A percentile compares a stretch with the other conserved stretches of the same genome.
phyloP scores from a whole-genome alignment of 1,284 basidiomycete genomes.

The Omphalotus olearius region DNA sequence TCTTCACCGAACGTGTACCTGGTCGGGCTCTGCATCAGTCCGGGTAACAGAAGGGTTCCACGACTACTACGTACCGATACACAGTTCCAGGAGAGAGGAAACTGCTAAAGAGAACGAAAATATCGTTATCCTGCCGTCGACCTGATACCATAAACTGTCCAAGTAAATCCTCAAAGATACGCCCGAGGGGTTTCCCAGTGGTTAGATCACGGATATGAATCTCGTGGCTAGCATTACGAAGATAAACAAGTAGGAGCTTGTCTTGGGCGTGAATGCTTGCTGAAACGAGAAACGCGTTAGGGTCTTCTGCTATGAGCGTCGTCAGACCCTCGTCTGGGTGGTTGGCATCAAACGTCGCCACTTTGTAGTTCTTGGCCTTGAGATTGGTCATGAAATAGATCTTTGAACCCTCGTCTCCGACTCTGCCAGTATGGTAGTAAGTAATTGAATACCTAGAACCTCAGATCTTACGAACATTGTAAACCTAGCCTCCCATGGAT shows the following conservation, averaged over 20 bases:
- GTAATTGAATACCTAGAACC: background rate
- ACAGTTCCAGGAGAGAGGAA: conserved; percentile 2
- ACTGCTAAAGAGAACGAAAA: conserved; percentile 1
- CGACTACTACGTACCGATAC: background rate
- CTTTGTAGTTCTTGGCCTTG: background rate
- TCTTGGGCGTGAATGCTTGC: background rate
- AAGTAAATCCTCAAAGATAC: background rate
- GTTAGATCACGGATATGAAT: conserved; percentile 1
- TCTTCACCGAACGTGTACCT: conserved; percentile 1
- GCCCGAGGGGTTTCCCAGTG: background rate
- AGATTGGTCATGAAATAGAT: conserved; percentile 5
- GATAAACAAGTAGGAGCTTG: conserved; percentile 1
- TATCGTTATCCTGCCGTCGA: conserved; percentile 1
- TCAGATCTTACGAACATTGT: background rate
- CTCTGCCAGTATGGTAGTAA: background rate
- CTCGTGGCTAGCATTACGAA: conserved; percentile 1
- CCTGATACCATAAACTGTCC: conserved; percentile 1
- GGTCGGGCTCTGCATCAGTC: background rate
- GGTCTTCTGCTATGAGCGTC: background rate
- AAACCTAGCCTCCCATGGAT: conserved; percentile 1
- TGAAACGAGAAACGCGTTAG: conserved; percentile 2
- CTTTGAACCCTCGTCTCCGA: background rate
- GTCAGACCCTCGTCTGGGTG: background rate
- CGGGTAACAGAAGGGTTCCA: too few relatives aligned
- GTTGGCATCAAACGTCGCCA: background rate